Percentiles rank a stretch among this genome's conserved stretches.
These are phyloP conservation scores for Citrus trifoliata DNA, from an alignment of 345 rosid genomes.

Conservation along the genomic window DNA sequence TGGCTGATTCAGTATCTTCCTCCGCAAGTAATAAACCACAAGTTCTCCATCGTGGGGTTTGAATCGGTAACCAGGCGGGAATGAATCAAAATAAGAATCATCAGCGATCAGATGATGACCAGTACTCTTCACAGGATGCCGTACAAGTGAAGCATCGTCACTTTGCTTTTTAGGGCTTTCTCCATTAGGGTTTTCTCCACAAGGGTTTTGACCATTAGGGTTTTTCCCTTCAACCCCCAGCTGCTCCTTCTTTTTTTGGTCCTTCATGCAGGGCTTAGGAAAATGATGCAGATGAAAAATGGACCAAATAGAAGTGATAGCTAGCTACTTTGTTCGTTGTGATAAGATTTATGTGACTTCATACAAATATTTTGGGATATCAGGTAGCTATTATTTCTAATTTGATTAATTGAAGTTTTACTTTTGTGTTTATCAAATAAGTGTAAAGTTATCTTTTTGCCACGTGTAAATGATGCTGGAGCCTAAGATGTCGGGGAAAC, in stretches of 20 bases:
- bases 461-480: neutral
- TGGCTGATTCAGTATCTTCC: neutral
- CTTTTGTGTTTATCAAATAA: neutral
- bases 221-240: neutral
- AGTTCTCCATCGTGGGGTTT: constrained; percentile 21
- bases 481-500: neutral
- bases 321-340: neutral
- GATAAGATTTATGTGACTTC: neutral
- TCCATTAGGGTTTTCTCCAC: neutral
- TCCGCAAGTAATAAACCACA: constrained; percentile 13
- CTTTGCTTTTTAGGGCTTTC: neutral
- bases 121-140: neutral
- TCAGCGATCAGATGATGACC: neutral
- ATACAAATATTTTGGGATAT: neutral
- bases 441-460: neutral
- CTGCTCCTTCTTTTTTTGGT: neutral
- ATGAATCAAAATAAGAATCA: neutral
- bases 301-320: neutral
- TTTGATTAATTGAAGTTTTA: neutral
- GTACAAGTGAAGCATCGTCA: neutral
- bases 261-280: neutral
- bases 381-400: neutral
- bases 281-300: neutral
- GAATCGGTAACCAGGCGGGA: constrained; percentile 25
- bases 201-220: neutral